Evolutionary conservation across 352 stramenopile species (phyloP).

Genomic region (Thalassiosira mediterranea): DNA sequence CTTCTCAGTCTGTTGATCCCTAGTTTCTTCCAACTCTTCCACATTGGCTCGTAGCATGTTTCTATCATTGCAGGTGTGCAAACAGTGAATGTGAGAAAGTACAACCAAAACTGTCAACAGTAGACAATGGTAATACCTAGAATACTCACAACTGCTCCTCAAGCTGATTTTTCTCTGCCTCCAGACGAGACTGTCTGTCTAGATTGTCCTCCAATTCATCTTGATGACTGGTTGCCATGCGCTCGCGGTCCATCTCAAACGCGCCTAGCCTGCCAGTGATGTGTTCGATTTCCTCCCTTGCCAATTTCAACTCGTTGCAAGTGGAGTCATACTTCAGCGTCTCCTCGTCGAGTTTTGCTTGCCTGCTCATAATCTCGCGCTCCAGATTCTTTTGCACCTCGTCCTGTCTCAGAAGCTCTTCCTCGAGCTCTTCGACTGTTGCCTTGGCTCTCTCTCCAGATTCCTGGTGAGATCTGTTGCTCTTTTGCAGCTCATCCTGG

Average conservation of each 20-base stretch:
- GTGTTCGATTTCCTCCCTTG: slow-evolving; percentile 23
- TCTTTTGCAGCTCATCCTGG: slow-evolving; percentile 33
- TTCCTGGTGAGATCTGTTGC: slow-evolving; percentile 25
- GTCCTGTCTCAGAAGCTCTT: slow-evolving; percentile 31
- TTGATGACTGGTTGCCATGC: slow-evolving; percentile 48
- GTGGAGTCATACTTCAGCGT: slow-evolving; percentile 14
- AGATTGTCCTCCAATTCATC: slow-evolving; percentile 41
- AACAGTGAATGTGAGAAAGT: slow-evolving; percentile 5
- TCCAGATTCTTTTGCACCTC: slow-evolving; percentile 23
- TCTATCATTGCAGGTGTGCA: slow-evolving; percentile 18
- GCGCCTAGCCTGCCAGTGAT: slow-evolving; percentile 37
- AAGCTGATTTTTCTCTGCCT: slow-evolving; percentile 18
- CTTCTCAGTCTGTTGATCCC: slow-evolving; percentile 7
- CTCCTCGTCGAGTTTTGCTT: slow-evolving; percentile 35
- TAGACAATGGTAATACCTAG: not conserved
- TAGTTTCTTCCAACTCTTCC: slow-evolving; percentile 13
- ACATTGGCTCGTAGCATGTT: slow-evolving; percentile 10
- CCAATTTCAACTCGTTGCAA: slow-evolving; percentile 12
- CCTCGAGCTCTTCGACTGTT: slow-evolving; percentile 30
- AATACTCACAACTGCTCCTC: slow-evolving; percentile 41
- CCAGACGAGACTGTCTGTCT: slow-evolving; percentile 11
- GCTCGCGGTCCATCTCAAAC: slow-evolving; percentile 36
- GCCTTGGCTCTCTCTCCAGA: slow-evolving; percentile 29
- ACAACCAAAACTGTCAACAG: not conserved
- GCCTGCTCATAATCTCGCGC: slow-evolving; percentile 31